A percentile compares a stretch with the other conserved stretches of the same genome.
These are phyloP conservation scores for Neonectria punicea DNA, from an alignment of 2,329 filamentous ascomycete species.

Conservation along the genomic window DNA sequence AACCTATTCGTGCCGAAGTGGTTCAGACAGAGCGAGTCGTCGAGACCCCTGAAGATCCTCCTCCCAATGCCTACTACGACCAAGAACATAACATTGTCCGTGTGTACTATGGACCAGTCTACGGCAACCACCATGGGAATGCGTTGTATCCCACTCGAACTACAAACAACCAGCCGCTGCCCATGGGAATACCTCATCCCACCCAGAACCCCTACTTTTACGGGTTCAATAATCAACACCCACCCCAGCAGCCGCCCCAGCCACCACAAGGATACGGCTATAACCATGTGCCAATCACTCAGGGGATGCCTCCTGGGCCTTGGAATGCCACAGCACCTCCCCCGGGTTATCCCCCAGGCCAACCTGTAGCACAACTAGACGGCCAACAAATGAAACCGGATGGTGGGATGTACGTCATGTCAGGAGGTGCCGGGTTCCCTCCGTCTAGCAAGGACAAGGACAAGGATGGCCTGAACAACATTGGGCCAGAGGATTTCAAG, in stretches of 20 bases:
- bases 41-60: constrained; percentile 62
- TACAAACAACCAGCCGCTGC: constrained; percentile 46
- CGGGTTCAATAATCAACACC: constrained; percentile 47
- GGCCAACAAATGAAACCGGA: constrained; percentile 20
- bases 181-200: constrained; percentile 57
- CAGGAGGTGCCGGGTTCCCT: constrained; percentile 15
- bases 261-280: constrained; percentile 34
- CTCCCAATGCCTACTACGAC: constrained; percentile 70
- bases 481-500: constrained; percentile 38
- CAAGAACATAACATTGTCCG: constrained; percentile 61
- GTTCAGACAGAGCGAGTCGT: constrained; percentile 67
- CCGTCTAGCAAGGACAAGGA: constrained; percentile 38
- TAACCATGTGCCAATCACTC: constrained; percentile 44
- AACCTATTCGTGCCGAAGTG: constrained; percentile 60
- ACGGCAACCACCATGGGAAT: constrained; percentile 60
- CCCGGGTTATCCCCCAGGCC: constrained; percentile 32
- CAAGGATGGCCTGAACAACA: constrained; percentile 44
- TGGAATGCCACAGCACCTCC: constrained; percentile 39
- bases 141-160: constrained; percentile 58
- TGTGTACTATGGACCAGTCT: constrained; percentile 67
- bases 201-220: constrained; percentile 55
- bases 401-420: constrained; percentile 9
- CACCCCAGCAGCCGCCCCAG: constrained; percentile 29
- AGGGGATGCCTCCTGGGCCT: constrained; percentile 40
- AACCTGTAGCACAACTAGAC: constrained; percentile 3